Base-by-base conservation (phyloP, 2,329 filamentous ascomycete genomes). In the Delphinella strobiligena region DNA sequence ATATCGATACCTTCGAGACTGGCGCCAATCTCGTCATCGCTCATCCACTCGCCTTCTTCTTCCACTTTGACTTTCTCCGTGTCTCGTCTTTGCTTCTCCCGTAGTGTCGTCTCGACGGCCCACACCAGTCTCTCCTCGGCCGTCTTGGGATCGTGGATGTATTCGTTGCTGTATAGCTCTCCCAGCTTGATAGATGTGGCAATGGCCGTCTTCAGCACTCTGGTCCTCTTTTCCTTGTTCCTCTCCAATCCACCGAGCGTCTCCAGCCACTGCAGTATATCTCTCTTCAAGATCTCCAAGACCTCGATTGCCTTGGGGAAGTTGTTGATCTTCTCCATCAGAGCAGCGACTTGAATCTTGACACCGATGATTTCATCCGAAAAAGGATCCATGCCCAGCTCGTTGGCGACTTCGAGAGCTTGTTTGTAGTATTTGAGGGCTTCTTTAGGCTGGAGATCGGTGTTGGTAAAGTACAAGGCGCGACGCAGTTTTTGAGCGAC, bases 301-400 rank as follows among this genome's bases (percentile, higher is more conserved):
- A 94, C 77, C 36, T 84, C 74, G 42, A 84, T 78, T 0, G 87
- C 78, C 42, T 78, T 74, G 16, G 74, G 68, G 53, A 78, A 78
- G 51, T 81, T 75, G 22, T 78, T 71, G 12, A 84, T 74, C 53
- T 81, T 80, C 60, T 95, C 85, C 46, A 94, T 70, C 69, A 93
- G 78, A 8, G 72, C 71, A 1, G 85, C 78, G 7, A 93, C 69
- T 55, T 88, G 78, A 37, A 96, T 79, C 54, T 87, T 85, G 38
- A 96, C 78, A 7, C 91, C 91, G 49, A 95, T 71, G 24, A 95
- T 80, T 57, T 95, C 88, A 51, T 95, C 83, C 3, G 83, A 88
- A 56, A 88, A 93, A 0, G 84, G 85, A 54, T 96, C 86, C 65
- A 98, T 75, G 0, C 78, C 77, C 37, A 82, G 55, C 52, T 85